A percentile compares a stretch with the other conserved stretches of the same genome.
These are phyloP conservation scores for Cyclocybe cylindracea DNA, from an alignment of 768 basidiomycete species.

Conservation along the genomic window DNA sequence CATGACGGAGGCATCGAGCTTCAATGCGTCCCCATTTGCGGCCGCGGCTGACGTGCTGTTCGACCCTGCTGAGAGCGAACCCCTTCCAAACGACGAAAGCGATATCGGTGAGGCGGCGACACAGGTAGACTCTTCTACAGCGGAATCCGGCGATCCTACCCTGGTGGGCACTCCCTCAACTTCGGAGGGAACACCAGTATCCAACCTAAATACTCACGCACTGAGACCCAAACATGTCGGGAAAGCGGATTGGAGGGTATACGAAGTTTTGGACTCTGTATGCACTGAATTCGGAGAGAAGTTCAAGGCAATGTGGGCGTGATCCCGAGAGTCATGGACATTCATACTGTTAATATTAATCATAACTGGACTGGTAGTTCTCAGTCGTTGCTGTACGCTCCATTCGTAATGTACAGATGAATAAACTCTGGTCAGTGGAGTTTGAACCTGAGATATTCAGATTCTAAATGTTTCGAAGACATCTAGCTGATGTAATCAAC, in stretches of 20 bases:
- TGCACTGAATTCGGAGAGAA: slow-evolving; percentile 56
- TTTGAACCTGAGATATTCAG: no score
- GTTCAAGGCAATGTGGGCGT: slow-evolving; percentile 67
- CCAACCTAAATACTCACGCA: neutral
- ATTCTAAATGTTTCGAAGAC: no score
- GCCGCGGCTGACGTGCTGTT: slow-evolving; percentile 11
- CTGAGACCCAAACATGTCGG: slow-evolving; percentile 38
- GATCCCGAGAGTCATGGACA: neutral
- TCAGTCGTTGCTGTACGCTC: no score
- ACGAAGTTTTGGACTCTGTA: slow-evolving; percentile 44
- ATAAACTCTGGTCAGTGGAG: no score
- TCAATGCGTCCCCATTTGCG: neutral
- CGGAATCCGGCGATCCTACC: neutral
- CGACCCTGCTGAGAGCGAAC: slow-evolving; percentile 25
- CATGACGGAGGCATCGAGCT: slow-evolving; percentile 22
- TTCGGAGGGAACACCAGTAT: slow-evolving; percentile 9
- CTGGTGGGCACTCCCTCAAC: neutral
- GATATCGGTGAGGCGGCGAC: neutral
- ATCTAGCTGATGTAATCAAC: no score
- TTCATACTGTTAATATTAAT: no score
- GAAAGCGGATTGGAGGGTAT: slow-evolving; percentile 56
- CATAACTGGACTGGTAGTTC: no score
- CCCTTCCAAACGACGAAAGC: slow-evolving; percentile 12
- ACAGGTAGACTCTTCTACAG: neutral
- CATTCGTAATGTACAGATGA: no score